Conservation (phyloP, 1,284 basidiomycete species). For the Exobasidium cylindrosporum region DNA sequence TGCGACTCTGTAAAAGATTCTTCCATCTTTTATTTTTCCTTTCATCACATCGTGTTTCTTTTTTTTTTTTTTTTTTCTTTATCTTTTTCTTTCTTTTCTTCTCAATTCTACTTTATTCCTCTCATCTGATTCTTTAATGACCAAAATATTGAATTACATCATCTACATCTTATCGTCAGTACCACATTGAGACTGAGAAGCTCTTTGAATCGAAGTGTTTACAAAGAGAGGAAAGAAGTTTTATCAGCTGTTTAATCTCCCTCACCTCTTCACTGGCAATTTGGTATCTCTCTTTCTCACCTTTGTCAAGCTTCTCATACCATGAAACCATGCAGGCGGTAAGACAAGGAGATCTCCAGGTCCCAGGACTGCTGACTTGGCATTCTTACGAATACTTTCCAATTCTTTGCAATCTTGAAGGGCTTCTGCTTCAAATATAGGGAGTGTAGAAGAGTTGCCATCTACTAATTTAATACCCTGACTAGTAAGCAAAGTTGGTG, state of each 20-base stretch:
- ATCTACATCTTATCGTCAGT: constrained; percentile 5
- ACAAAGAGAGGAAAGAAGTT: too few species aligned
- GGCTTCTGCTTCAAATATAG: constrained; percentile 17
- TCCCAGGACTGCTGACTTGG: constrained; percentile 22
- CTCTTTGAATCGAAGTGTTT: constrained; percentile 17
- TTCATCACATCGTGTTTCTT: background rate
- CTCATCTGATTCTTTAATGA: background rate
- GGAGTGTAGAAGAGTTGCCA: background rate
- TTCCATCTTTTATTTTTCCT: too few species aligned
- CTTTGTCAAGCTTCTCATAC: constrained; percentile 26
- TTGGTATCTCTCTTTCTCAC: constrained; percentile 1
- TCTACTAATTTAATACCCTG: background rate
- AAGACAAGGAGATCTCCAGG: constrained; percentile 41
- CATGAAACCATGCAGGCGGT: constrained; percentile 45
- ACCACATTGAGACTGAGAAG: constrained; percentile 20
- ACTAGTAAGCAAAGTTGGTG: constrained; percentile 57
- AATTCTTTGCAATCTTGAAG: background rate
- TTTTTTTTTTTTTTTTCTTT: background rate
- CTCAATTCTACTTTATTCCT: background rate
- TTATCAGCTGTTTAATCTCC: too few species aligned
- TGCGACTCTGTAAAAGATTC: too few species aligned
- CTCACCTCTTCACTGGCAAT: too few species aligned
- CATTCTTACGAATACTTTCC: constrained; percentile 15
- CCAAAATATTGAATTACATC: background rate
- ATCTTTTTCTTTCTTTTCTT: background rate